These are phyloP conservation scores for Coemansia sp. DNA, from an alignment of 192 early-diverging fungal species.

Conservation along the genomic window DNA sequence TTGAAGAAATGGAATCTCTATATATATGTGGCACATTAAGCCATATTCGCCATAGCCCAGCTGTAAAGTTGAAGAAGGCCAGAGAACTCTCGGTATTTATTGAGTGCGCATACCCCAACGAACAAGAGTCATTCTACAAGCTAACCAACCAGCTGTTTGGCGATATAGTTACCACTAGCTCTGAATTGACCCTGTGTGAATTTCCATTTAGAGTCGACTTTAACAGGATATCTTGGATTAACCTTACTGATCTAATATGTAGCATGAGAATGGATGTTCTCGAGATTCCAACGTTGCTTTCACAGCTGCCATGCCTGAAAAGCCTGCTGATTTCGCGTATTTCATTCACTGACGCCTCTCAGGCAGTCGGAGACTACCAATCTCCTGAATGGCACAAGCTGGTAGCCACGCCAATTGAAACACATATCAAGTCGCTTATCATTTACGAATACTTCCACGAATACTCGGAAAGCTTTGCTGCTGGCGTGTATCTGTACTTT, in stretches of 20 bases:
- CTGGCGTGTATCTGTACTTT: not conserved
- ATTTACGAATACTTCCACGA: not conserved
- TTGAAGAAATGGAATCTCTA: not conserved
- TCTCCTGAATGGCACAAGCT: not conserved
- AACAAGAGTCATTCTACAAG: not conserved
- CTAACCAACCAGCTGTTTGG: slow-evolving; percentile 6
- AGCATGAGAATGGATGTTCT: not conserved
- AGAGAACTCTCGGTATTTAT: not conserved
- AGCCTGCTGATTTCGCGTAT: not conserved
- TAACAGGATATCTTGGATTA: not conserved
- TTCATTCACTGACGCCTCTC: not conserved
- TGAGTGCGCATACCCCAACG: not conserved
- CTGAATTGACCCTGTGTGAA: not conserved
- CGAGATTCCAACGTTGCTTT: not conserved
- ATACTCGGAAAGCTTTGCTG: not conserved
- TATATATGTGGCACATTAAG: not conserved
- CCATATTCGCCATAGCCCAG: not conserved
- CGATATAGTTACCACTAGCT: not conserved
- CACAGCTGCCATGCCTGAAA: not conserved
- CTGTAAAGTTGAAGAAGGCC: not conserved
- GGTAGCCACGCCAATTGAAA: not conserved
- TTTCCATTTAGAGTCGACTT: not conserved
- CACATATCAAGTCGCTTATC: not conserved
- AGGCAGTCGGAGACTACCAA: not conserved
- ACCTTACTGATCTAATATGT: not conserved